These are phyloP conservation scores for Saturnispora gosingensis DNA, from an alignment of 805 yeast species.

Conservation along the genomic window DNA sequence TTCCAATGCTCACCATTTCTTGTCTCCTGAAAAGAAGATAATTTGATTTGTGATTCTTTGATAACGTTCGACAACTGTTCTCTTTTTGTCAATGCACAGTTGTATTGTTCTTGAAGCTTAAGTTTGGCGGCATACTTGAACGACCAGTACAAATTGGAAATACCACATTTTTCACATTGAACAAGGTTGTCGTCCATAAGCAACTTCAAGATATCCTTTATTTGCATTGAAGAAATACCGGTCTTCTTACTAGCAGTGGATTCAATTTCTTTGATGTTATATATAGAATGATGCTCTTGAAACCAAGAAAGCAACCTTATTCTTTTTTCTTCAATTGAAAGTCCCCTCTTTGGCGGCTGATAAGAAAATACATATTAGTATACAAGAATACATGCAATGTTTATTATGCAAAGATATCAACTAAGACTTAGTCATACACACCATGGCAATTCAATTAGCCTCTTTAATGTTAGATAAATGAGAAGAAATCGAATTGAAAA, in stretches of 20 bases:
- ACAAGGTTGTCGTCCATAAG: constrained; percentile 43
- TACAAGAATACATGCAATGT: neutral
- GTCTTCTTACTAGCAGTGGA: constrained; percentile 34
- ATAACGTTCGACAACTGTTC: constrained; percentile 10
- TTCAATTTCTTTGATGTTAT: constrained; percentile 45
- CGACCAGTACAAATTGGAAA: constrained; percentile 43
- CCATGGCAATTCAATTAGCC: neutral
- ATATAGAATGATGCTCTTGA: constrained; percentile 32
- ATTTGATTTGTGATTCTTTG: constrained; percentile 6
- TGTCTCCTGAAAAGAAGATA: constrained; percentile 8
- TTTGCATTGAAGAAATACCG: constrained; percentile 45
- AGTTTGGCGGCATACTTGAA: constrained; percentile 27
- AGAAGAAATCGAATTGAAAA: constrained; percentile 7
- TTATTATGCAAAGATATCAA: neutral
- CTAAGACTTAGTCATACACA: neutral
- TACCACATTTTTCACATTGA: constrained; percentile 47
- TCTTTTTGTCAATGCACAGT: constrained; percentile 9
- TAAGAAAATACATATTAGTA: constrained; percentile 2
- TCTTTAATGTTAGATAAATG: neutral
- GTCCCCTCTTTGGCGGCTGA: constrained; percentile 17
- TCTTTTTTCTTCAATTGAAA: constrained; percentile 34
- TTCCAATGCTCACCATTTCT: constrained; percentile 7
- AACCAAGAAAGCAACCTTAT: constrained; percentile 31
- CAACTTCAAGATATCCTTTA: constrained; percentile 39
- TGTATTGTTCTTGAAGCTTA: constrained; percentile 9